Conservation (phyloP, 2,329 filamentous ascomycete species). For the Cercospora beticola region DNA sequence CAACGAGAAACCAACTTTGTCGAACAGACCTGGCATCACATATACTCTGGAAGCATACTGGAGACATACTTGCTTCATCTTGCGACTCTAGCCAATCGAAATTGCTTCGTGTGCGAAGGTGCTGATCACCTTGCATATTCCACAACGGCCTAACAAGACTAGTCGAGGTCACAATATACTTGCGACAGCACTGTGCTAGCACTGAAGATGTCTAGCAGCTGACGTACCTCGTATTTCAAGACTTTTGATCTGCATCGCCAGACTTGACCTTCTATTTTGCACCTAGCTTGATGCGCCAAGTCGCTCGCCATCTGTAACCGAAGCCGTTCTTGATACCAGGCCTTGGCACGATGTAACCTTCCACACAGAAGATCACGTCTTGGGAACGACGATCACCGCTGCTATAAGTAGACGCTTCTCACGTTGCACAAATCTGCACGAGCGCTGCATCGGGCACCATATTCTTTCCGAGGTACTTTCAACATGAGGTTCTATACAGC, state of each 20-base stretch:
- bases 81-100: not conserved
- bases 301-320: slow-evolving; percentile 1
- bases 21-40: too few relatives aligned
- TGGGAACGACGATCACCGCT: not conserved
- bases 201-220: not conserved
- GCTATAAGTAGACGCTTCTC: not conserved
- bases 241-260: not conserved
- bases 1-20: too few relatives aligned
- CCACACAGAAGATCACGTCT: not conserved
- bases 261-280: slow-evolving; percentile 1
- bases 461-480: not conserved
- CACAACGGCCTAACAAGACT: not conserved
- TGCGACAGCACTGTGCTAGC: not conserved
- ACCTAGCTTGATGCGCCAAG: slow-evolving; percentile 3
- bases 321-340: not conserved
- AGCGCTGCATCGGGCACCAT: not conserved
- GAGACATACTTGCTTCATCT: too few relatives aligned
- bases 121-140: not conserved
- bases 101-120: not conserved
- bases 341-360: not conserved
- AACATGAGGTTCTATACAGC: slow-evolving; percentile 19
- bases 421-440: not conserved
- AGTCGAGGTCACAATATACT: not conserved
- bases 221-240: slow-evolving; percentile 1
- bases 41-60: too few relatives aligned